Conservation (phyloP, 805 yeast genomes). For the Starmera amethionina region DNA sequence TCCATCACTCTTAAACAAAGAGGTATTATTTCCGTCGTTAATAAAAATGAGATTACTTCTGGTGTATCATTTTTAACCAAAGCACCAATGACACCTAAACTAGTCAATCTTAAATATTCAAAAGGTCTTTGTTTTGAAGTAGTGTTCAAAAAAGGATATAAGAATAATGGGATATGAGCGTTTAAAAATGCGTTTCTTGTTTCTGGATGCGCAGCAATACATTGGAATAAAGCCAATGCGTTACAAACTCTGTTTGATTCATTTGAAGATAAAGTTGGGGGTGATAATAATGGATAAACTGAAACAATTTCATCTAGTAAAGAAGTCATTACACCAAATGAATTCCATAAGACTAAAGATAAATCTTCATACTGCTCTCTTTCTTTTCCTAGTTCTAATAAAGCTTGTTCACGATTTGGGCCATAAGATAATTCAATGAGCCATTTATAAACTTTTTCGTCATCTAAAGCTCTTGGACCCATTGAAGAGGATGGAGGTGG, state of each 20-base stretch:
- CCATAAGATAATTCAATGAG: conserved; percentile 85
- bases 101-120: conserved; percentile 86
- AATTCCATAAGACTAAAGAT: conserved; percentile 89
- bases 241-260: conserved; percentile 91
- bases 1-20: conserved; percentile 92
- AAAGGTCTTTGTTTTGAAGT: conserved; percentile 87
- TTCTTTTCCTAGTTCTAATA: conserved; percentile 85
- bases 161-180: conserved; percentile 86
- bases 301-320: conserved; percentile 80
- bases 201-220: conserved; percentile 92
- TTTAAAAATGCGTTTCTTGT: conserved; percentile 76
- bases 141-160: conserved; percentile 90
- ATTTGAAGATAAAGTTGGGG: conserved; percentile 78
- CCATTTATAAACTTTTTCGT: conserved; percentile 84
- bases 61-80: conserved; percentile 92
- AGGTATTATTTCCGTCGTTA: conserved; percentile 96
- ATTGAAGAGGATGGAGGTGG: conserved; percentile 4
- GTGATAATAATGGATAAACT: conserved; percentile 83
- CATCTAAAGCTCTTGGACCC: conserved; percentile 42
- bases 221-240: conserved; percentile 87
- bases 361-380: conserved; percentile 92
- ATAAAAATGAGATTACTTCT: conserved; percentile 82
- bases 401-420: conserved; percentile 85
- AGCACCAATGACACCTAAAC: conserved; percentile 95
- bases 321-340: conserved; percentile 94